Evolutionary conservation across 306 rosid species (phyloP).

Genomic region (Fragaria vesca): DNA sequence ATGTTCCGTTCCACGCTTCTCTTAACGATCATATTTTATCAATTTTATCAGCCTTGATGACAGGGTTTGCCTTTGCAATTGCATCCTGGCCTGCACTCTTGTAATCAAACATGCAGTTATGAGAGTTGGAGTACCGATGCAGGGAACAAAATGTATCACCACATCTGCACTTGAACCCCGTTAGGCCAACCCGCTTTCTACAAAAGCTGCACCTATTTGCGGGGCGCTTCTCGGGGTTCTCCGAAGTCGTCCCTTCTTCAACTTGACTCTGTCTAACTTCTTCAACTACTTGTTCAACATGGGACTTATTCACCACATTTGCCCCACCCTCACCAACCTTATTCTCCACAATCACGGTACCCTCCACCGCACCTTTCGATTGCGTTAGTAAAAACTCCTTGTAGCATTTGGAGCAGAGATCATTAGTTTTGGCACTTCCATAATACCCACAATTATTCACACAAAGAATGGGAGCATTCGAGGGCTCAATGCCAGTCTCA

Average conservation of each 20-base stretch:
- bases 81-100: constrained; percentile 20
- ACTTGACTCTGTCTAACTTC: constrained; percentile 14
- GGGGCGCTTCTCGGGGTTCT: constrained; percentile 9
- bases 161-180: constrained; percentile 25
- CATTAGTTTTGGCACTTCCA: constrained; percentile 17
- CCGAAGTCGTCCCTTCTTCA: constrained; percentile 24
- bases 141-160: constrained; percentile 22
- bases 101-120: constrained; percentile 28
- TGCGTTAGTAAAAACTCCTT: constrained; percentile 17
- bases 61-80: constrained; percentile 23
- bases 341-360: background rate
- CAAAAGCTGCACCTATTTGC: constrained; percentile 24
- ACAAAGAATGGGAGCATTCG: constrained; percentile 15
- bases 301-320: constrained; percentile 4
- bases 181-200: constrained; percentile 23
- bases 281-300: constrained; percentile 12
- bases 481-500: constrained; percentile 23
- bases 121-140: constrained; percentile 28
- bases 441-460: constrained; percentile 26
- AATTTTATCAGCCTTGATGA: constrained; percentile 29
- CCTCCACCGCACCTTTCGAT: background rate
- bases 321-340: constrained; percentile 2
- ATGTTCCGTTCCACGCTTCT: background rate
- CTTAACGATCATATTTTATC: constrained; percentile 21
- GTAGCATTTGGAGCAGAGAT: constrained; percentile 29